Base-by-base conservation (phyloP, 192 early-diverging fungal genomes). In the Mortierella claussenii region DNA sequence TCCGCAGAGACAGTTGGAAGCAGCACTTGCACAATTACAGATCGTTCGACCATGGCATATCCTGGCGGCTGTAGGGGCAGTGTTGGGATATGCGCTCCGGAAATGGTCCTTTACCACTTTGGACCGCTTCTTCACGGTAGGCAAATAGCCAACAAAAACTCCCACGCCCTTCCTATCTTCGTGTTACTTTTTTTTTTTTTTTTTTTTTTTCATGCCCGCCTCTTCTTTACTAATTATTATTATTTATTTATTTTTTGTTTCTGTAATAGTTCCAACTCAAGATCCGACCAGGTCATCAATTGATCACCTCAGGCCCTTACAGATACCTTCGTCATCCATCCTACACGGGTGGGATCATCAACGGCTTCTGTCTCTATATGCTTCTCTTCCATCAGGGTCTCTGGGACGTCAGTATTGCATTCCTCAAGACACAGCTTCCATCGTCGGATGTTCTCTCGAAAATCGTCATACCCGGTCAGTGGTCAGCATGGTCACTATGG, bases 61-160 rank as follows among this genome's bases (percentile, higher is more conserved):
- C 12, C 15, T 57, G 2, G 43, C 67, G 1, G 43, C 28, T n/a
- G 17, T 54, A 7, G 32, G 48, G 6, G 44, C 36, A 4, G 4
- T 58, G 6, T 11, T 34, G n/a, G 56, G 49, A 1, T 60, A 36
- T 60, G 42, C 30, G 2, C 24, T 69, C 13, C 18, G 67, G 5
- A 69, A 59, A 46, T 69, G 67, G 67, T 69, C 67, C 15, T 69
- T 69, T 34, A 42, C 52, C 18, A 54, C 67, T 20, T n/a, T 69
- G 43, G 58, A 60, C 30, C 40, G 43, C 1, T 69, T 69, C 43
- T 69, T 69, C 21, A 69, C 67, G 12, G 67, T 69, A 59, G 59
- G 3, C 28, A n/a, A n/a, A n/a, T n/a, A n/a, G n/a, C n/a, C n/a
- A n/a, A n/a, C n/a, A n/a, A n/a, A n/a, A n/a, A n/a, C n/a, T n/a